Evolutionary conservation across 768 basidiomycete species (phyloP).

Genomic region (Termitomyces sp.): DNA sequence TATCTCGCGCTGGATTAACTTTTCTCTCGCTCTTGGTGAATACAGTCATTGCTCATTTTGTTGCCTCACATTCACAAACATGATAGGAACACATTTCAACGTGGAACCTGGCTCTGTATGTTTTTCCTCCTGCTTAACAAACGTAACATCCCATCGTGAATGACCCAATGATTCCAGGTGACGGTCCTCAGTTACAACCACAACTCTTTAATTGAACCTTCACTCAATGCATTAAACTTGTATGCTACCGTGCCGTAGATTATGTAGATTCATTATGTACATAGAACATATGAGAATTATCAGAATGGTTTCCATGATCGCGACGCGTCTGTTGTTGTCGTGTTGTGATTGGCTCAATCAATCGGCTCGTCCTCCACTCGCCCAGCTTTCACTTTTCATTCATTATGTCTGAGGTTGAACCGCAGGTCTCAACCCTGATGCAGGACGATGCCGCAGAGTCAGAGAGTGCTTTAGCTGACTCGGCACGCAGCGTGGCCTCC

Average conservation of each 20-base stretch:
- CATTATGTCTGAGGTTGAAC: conserved; percentile 27
- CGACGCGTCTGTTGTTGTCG: conserved; percentile 34
- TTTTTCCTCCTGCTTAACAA: background rate
- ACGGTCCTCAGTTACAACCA: conserved; percentile 85
- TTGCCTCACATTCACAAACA: background rate
- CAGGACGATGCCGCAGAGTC: conserved; percentile 16
- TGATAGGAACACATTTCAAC: conserved; percentile 69
- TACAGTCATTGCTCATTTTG: conserved; percentile 6
- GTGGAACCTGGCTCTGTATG: conserved; percentile 82
- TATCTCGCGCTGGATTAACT: conserved; percentile 79
- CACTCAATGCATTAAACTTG: conserved; percentile 71
- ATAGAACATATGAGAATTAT: background rate
- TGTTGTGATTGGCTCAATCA: conserved; percentile 20
- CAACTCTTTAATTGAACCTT: conserved; percentile 71
- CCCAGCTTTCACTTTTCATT: conserved; percentile 7
- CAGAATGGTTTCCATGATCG: background rate
- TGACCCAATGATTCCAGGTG: conserved; percentile 42
- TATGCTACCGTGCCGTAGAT: conserved; percentile 36
- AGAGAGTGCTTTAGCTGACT: conserved; percentile 11
- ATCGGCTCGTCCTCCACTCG: conserved; percentile 1
- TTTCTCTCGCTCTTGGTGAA: conserved; percentile 48
- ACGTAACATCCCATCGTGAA: background rate
- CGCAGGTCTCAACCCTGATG: conserved; percentile 13
- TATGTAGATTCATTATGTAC: background rate
- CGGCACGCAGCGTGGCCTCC: conserved; percentile 9